Conservation (phyloP, 208 protist species). For the Leishmania tropica region DNA sequence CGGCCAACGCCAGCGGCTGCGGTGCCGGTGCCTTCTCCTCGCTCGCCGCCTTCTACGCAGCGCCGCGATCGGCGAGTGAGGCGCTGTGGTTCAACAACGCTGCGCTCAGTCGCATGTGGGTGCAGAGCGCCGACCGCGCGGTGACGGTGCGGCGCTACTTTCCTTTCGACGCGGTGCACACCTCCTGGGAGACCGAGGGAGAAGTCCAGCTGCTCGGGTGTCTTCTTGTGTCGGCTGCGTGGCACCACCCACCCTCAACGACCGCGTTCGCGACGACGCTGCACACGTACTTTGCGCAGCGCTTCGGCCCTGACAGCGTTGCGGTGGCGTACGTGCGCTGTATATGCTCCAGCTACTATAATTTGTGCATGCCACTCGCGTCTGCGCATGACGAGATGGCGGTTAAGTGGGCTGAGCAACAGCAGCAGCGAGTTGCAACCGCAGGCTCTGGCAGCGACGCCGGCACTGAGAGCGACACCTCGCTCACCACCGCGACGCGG, state of each 20-base stretch:
- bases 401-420: conserved; percentile 14
- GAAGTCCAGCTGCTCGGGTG: conserved; percentile 87
- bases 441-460: conserved; percentile 3
- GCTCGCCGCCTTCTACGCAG: neutral
- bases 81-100: conserved; percentile 36
- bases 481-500: neutral
- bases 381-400: conserved; percentile 12
- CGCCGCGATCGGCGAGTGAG: conserved; percentile 26
- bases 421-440: neutral
- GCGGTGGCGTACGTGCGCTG: conserved; percentile 53
- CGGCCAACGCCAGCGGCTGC: neutral
- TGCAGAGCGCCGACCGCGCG: conserved; percentile 31
- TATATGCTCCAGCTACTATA: conserved; percentile 47
- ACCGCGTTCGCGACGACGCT: conserved; percentile 16
- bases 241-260: conserved; percentile 34
- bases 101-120: conserved; percentile 38
- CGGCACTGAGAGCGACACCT: neutral
- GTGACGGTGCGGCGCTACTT: conserved; percentile 42
- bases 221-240: conserved; percentile 57
- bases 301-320: conserved; percentile 55
- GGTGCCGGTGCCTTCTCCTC: neutral
- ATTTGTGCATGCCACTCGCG: conserved; percentile 25
- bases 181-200: conserved; percentile 76
- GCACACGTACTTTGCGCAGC: conserved; percentile 55
- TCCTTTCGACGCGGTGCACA: conserved; percentile 52